These are phyloP conservation scores for Mallotus repandus DNA, from an alignment of 441 rosid species.

Conservation along the genomic window DNA sequence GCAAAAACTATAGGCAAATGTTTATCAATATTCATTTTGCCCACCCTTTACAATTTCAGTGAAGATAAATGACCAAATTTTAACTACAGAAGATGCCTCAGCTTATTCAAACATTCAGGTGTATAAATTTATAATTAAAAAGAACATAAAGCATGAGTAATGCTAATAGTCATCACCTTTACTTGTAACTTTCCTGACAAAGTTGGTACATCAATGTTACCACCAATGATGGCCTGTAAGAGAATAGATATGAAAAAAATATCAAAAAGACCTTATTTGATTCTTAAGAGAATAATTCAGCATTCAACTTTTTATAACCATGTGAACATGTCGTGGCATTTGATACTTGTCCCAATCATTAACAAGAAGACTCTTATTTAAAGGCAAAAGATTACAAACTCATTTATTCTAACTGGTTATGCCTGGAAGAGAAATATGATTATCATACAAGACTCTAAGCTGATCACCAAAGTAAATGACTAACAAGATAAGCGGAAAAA, in stretches of 20 bases:
- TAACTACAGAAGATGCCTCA: not conserved
- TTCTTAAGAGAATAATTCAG: not conserved
- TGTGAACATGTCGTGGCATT: not conserved
- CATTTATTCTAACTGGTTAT: too few species aligned
- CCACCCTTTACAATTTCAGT: not conserved
- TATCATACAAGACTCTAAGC: not conserved
- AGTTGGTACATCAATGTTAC: conserved; percentile 79
- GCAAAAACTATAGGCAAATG: not conserved
- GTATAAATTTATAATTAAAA: not conserved
- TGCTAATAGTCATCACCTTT: conserved; percentile 45
- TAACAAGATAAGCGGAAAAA: not conserved
- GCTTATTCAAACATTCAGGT: conserved; percentile 4
- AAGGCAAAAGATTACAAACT: too few species aligned
- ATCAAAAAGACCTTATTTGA: not conserved
- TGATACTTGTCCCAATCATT: not conserved
- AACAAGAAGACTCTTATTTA: too few species aligned
- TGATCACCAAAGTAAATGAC: not conserved
- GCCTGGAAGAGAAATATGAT: too few species aligned
- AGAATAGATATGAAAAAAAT: conserved; percentile 18
- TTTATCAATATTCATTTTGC: not conserved
- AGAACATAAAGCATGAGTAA: conserved; percentile 9
- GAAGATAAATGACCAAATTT: not conserved
- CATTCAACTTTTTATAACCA: not conserved
- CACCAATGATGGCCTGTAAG: conserved; percentile 90
- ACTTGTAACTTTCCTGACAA: conserved; percentile 64